Conservation (phyloP, 176 grass and related monocot species). For the Pontederia paniculata region DNA sequence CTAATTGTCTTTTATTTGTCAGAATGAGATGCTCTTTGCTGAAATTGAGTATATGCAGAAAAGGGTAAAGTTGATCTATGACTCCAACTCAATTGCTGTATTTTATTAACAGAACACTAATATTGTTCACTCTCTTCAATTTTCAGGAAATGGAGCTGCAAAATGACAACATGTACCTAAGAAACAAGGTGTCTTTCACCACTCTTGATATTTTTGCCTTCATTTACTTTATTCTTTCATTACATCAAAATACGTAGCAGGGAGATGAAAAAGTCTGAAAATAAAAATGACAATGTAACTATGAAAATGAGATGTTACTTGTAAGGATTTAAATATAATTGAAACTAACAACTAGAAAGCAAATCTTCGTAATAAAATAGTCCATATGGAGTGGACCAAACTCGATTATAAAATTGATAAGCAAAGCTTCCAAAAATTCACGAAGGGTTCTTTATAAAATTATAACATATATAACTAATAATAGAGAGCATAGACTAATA, state of each 20-base stretch:
- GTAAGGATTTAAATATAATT: no score
- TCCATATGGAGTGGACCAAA: no score
- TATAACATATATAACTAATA: no score
- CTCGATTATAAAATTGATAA: no score
- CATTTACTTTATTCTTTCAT: background rate
- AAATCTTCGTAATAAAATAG: no score
- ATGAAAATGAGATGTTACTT: no score
- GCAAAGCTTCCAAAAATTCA: no score
- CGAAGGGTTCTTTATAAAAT: no score
- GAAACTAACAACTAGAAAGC: no score
- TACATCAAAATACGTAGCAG: background rate
- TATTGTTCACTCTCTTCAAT: slow-evolving; percentile 4
- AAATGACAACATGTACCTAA: slow-evolving; percentile 51
- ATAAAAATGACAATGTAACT: no score
- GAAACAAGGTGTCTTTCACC: slow-evolving; percentile 32
- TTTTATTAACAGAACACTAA: slow-evolving; percentile 4
- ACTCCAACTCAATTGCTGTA: background rate
- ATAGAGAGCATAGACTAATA: no score
- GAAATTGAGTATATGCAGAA: slow-evolving; percentile 47
- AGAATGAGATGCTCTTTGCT: slow-evolving; percentile 52
- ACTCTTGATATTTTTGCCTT: background rate
- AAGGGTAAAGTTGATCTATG: slow-evolving; percentile 29
- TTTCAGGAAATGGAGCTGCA: slow-evolving; percentile 62
- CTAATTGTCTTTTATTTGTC: slow-evolving; percentile 8
- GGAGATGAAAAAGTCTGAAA: no score